These are phyloP conservation scores for Leccinum longicurvipes DNA, from an alignment of 768 basidiomycete genomes.

Conservation along the genomic window DNA sequence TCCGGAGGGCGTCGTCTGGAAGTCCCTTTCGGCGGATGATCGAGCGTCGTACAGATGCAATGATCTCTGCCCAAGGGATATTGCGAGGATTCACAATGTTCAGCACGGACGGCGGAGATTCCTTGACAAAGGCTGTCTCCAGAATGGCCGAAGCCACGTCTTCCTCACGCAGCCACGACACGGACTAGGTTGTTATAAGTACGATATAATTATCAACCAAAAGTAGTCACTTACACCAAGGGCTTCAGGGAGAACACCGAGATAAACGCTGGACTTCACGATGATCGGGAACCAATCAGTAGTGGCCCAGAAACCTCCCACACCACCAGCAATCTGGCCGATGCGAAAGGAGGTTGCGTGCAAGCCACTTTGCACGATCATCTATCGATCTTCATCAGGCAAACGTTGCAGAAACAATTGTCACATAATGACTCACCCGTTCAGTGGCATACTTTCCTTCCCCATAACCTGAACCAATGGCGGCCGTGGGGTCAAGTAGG, in stretches of 20 bases:
- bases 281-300: slow-evolving; percentile 49
- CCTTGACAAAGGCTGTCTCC: slow-evolving; percentile 23
- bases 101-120: slow-evolving; percentile 20
- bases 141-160: slow-evolving; percentile 34
- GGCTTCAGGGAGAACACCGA: slow-evolving; percentile 27
- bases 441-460: slow-evolving; percentile 46
- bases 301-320: slow-evolving; percentile 40
- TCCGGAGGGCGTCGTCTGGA: slow-evolving; percentile 13
- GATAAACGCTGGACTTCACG: slow-evolving; percentile 31
- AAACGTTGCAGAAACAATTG: neutral
- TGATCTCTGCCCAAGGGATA: slow-evolving; percentile 30
- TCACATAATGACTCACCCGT: slow-evolving; percentile 22
- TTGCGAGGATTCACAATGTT: slow-evolving; percentile 41
- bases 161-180: slow-evolving; percentile 45
- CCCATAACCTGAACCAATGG: slow-evolving; percentile 42
- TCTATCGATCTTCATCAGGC: slow-evolving; percentile 14
- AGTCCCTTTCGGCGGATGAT: slow-evolving; percentile 12
- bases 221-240: slow-evolving; percentile 30
- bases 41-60: slow-evolving; percentile 21
- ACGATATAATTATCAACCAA: neutral
- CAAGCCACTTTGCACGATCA: slow-evolving; percentile 39
- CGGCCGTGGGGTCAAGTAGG: slow-evolving; percentile 28
- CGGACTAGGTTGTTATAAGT: neutral
- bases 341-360: slow-evolving; percentile 39
- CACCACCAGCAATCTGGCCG: slow-evolving; percentile 46